Percentiles rank a stretch among this genome's conserved stretches.
These are phyloP conservation scores for Didymella keratinophila DNA, from an alignment of 2,329 filamentous ascomycete genomes.

Conservation along the genomic window DNA sequence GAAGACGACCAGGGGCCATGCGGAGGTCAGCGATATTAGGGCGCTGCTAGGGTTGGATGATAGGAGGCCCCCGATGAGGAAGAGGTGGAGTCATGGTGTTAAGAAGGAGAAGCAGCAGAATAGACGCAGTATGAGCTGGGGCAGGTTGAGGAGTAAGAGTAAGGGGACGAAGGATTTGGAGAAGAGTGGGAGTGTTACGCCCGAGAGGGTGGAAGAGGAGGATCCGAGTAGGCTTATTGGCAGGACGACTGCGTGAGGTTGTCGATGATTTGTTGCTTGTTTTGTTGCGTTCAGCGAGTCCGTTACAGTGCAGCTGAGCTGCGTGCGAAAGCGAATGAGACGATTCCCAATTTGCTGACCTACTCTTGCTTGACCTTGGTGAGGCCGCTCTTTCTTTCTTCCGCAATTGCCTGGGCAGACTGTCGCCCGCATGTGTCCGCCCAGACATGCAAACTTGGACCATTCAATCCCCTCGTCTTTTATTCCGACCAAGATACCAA, in stretches of 20 bases:
- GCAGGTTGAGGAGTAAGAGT: conserved; percentile 36
- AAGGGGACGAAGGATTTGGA: conserved; percentile 32
- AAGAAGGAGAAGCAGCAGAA: conserved; percentile 33
- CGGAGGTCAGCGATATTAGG: conserved; percentile 72
- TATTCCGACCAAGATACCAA: no score
- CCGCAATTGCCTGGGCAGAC: no score
- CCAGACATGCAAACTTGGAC: no score
- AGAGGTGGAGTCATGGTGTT: conserved; percentile 47
- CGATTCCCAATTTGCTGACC: neutral
- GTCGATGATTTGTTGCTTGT: neutral
- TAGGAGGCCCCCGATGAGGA: conserved; percentile 37
- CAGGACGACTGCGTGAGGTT: conserved; percentile 5
- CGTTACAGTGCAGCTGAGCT: neutral
- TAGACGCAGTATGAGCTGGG: conserved; percentile 41
- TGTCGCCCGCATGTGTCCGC: no score
- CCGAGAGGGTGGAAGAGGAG: conserved; percentile 35
- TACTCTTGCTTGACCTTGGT: no score
- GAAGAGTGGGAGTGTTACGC: conserved; percentile 27
- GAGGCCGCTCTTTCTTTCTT: no score
- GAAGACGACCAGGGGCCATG: conserved; percentile 79
- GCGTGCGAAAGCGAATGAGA: neutral
- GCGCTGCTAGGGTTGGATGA: conserved; percentile 63
- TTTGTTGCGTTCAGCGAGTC: neutral
- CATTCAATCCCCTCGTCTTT: no score
- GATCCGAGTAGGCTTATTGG: conserved; percentile 21